Conservation (phyloP, 108 stramenopile genomes). For the Fistulifera pelliculosa region DNA sequence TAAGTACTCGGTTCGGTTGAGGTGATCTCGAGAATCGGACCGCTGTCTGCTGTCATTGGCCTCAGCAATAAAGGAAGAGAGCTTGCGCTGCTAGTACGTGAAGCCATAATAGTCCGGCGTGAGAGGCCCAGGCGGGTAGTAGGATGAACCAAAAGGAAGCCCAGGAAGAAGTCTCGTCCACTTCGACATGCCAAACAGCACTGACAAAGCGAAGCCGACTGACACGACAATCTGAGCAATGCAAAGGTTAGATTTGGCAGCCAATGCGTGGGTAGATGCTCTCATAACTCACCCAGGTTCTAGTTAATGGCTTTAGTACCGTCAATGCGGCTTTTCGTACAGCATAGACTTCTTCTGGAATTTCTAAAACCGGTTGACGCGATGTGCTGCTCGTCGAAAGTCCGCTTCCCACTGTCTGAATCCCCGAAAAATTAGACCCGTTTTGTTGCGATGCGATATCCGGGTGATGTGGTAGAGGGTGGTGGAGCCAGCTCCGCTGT, state of each 20-base stretch:
- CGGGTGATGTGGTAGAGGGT: no score
- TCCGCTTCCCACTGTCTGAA: no score
- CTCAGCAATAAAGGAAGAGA: constrained; percentile 66
- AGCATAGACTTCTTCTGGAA: constrained; percentile 68
- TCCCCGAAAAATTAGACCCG: no score
- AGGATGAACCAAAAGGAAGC: constrained; percentile 70
- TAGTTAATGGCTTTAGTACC: constrained; percentile 72
- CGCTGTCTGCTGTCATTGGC: constrained; percentile 76
- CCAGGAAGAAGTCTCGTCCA: constrained; percentile 50
- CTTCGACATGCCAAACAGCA: constrained; percentile 51
- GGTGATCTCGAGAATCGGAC: constrained; percentile 71
- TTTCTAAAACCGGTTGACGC: constrained; percentile 46
- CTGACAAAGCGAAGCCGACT: constrained; percentile 59
- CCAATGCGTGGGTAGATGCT: no score
- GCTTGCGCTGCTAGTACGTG: constrained; percentile 62
- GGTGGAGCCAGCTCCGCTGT: no score
- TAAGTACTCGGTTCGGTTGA: constrained; percentile 78
- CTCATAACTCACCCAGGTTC: constrained; percentile 65
- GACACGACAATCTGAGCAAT: constrained; percentile 75
- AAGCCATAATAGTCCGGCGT: constrained; percentile 54
- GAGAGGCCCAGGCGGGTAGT: constrained; percentile 67
- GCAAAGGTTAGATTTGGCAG: no score
- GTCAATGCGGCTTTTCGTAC: constrained; percentile 71
- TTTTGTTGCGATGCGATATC: no score
- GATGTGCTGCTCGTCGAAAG: no score